A percentile compares a stretch with the other conserved stretches of the same genome.
These are phyloP conservation scores for Phylloboletellus chloephorus DNA, from an alignment of 1,284 basidiomycete species.

Conservation along the genomic window DNA sequence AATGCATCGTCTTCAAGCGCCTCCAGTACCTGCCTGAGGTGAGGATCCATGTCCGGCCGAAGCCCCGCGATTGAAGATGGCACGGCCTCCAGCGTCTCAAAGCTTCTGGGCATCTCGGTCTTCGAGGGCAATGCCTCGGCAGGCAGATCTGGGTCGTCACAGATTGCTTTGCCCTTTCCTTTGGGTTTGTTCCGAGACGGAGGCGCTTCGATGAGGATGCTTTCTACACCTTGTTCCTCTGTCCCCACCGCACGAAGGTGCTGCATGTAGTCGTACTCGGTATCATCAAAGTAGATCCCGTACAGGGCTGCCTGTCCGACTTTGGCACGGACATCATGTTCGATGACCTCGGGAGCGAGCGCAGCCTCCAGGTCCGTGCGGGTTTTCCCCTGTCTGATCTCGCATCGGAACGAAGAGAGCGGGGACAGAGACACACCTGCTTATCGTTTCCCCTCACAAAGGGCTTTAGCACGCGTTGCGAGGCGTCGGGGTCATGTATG, in stretches of 20 bases:
- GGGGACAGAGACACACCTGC: slow-evolving; percentile 45
- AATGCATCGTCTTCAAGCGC: slow-evolving; percentile 97
- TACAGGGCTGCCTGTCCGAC: slow-evolving; percentile 87
- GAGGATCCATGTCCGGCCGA: slow-evolving; percentile 95
- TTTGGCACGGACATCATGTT: slow-evolving; percentile 43
- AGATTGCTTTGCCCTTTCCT: slow-evolving; percentile 24
- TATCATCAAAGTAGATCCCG: slow-evolving; percentile 95
- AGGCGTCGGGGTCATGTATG: slow-evolving; percentile 89
- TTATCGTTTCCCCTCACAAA: slow-evolving; percentile 68
- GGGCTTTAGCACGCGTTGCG: slow-evolving; percentile 82
- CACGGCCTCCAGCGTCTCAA: slow-evolving; percentile 69
- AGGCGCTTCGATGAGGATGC: slow-evolving; percentile 71
- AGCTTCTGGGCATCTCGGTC: slow-evolving; percentile 68
- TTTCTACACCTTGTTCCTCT: slow-evolving; percentile 72
- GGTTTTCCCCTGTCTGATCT: slow-evolving; percentile 60
- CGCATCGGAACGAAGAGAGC: slow-evolving; percentile 7
- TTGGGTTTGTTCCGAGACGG: slow-evolving; percentile 34
- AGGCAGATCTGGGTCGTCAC: slow-evolving; percentile 50
- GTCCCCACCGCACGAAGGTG: slow-evolving; percentile 79
- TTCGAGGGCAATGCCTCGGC: slow-evolving; percentile 68
- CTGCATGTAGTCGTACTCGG: slow-evolving; percentile 99
- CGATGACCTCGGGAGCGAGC: slow-evolving; percentile 57
- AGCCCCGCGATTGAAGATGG: slow-evolving; percentile 85
- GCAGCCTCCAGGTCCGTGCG: slow-evolving; percentile 66
- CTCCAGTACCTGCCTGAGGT: slow-evolving; percentile 88